Conservation (phyloP, 176 grass and related monocot species). For the Eleusine coracana region DNA sequence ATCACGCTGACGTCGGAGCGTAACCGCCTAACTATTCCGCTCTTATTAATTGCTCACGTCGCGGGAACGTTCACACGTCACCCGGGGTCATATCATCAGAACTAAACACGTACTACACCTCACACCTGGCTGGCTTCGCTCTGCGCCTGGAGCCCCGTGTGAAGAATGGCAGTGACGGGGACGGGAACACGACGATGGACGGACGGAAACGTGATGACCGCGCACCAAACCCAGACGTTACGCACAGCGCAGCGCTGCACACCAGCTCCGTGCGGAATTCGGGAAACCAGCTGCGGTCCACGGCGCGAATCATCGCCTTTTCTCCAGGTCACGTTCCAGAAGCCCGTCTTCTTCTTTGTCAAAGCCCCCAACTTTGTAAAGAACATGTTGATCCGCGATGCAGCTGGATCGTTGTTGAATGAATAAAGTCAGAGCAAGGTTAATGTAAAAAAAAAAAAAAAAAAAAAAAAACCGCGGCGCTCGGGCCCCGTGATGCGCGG, state of each 20-base stretch:
- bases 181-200: background rate
- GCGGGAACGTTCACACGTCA: background rate
- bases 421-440: too few relatives aligned
- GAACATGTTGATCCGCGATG: too few relatives aligned
- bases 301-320: background rate
- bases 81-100: too few relatives aligned
- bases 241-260: background rate
- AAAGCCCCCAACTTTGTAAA: too few relatives aligned
- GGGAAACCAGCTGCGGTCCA: conserved; percentile 6
- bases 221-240: background rate
- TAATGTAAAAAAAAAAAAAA: too few relatives aligned
- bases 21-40: background rate
- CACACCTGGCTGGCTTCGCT: background rate
- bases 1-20: background rate
- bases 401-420: too few relatives aligned
- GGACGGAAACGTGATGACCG: background rate
- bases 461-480: background rate
- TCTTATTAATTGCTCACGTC: background rate
- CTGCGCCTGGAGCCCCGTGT: background rate
- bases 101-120: background rate
- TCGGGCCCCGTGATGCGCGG: conserved; percentile 41
- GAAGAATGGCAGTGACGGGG: background rate
- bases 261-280: background rate
- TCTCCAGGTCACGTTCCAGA: background rate
- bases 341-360: background rate